phyloP scores from a whole-genome alignment of 192 early-diverging fungal genomes.

The Jimgerdemannia flammicorona region DNA sequence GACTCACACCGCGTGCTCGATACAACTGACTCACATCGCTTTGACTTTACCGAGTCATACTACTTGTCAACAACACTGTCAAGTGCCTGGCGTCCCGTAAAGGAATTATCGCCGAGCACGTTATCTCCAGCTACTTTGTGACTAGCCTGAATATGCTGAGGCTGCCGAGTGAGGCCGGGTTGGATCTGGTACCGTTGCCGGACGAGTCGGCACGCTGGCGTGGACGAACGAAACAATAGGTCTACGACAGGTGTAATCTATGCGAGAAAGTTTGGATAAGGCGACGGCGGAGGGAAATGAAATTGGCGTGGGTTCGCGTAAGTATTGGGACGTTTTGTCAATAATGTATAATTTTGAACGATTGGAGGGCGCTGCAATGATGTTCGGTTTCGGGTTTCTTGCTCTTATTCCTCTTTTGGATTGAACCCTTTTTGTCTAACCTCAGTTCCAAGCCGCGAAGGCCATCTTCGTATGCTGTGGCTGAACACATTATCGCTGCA shows the following conservation, averaged over 20 bases:
- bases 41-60: conserved; percentile 31
- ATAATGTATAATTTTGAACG: not conserved
- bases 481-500: conserved; percentile 40
- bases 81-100: conserved; percentile 30
- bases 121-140: conserved; percentile 71
- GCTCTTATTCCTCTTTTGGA: not conserved
- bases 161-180: conserved; percentile 23
- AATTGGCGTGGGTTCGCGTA: conserved; percentile 10
- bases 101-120: conserved; percentile 46
- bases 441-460: not conserved
- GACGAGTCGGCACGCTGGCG: conserved; percentile 57
- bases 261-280: conserved; percentile 10
- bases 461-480: conserved; percentile 27
- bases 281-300: conserved; percentile 31
- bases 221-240: conserved; percentile 56
- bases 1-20: conserved; percentile 41
- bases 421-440: not conserved
- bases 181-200: conserved; percentile 41
- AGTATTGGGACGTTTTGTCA: not conserved
- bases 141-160: conserved; percentile 74
- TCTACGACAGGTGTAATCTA: conserved; percentile 29
- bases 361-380: not conserved
- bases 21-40: conserved; percentile 32
- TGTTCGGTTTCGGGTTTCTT: not conserved
- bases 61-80: conserved; percentile 79